These are phyloP conservation scores for Capillidium rhysosporum DNA, from an alignment of 371 early-diverging fungal species.

Conservation along the genomic window DNA sequence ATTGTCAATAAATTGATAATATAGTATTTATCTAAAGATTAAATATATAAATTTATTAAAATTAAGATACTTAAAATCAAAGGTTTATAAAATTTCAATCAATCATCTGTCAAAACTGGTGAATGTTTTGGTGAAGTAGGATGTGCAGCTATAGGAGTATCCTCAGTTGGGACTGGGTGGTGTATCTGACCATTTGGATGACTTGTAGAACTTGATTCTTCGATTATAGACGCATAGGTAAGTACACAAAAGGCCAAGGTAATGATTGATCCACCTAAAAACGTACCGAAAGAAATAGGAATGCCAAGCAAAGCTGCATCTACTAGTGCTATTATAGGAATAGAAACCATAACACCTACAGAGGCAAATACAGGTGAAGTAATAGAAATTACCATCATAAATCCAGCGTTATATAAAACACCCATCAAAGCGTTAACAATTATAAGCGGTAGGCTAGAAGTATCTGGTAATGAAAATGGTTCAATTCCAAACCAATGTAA, in stretches of 20 bases:
- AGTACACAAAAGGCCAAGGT: background rate
- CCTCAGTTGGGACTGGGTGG: background rate
- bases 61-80: too few species aligned
- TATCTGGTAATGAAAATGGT: conserved; percentile 35
- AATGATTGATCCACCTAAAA: background rate
- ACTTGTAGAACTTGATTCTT: conserved; percentile 5
- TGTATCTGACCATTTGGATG: background rate
- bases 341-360: conserved; percentile 62
- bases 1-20: too few species aligned
- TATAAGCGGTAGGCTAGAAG: conserved; percentile 24
- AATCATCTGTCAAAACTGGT: too few species aligned
- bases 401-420: conserved; percentile 50
- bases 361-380: conserved; percentile 65
- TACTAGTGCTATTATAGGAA: conserved; percentile 46
- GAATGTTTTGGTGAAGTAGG: too few species aligned
- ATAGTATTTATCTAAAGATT: too few species aligned
- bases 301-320: conserved; percentile 13
- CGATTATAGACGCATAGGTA: background rate
- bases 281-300: conserved; percentile 10
- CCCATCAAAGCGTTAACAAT: conserved; percentile 43
- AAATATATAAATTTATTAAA: too few species aligned
- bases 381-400: conserved; percentile 55
- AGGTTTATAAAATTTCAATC: too few species aligned
- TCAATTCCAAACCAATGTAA: conserved; percentile 38
- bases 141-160: too few species aligned